Evolutionary conservation across 352 stramenopile genomes (phyloP), one percentile per base, ranked within the genome.

Genomic region (Globisporangium uncinulatum): DNA sequence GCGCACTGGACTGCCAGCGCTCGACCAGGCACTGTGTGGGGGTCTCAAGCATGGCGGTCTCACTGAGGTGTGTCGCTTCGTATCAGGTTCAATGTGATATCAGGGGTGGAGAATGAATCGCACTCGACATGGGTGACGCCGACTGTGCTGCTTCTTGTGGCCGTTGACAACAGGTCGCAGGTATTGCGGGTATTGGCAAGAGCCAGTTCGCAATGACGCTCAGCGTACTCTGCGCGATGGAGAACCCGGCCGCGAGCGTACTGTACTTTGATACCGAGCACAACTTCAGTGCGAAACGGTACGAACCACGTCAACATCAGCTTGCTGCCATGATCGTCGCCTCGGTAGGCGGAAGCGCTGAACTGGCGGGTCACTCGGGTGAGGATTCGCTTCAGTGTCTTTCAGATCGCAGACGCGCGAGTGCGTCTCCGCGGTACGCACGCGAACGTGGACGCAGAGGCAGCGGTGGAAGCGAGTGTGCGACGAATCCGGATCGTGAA

Each of bases 181-280:
- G 84, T 0, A 70, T 79, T n/a, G 66, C 78, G 34, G 79, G 70
- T 7, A 87, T 92, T 32, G 84, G 84, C 43, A 94, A 94, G 61
- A 86, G 72, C 45, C 84, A 94, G 62, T 54, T 76, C 19, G 73
- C 69, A 17, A 88, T 92, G 79, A 87, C 77, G n/a, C 66, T 94
- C 29, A 76, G 80, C 3, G 80, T 90, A 43, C 62, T 74, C 14
- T 92, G 80, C 48, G 73, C 74, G 7, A 61, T 87, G 51, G 76
- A 92, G 55, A 86, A 91, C 57, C 70, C 70, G 5, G 62, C 83
- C 5, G 65, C 69, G 15, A 62, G 54, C 0, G 71, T 92, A 20
- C 48, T 94, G 51, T 94, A 83, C 58, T 75, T 91, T 46, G 81
- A 94, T 47, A 73, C 70, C 4, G 81, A 88, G 45, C 74, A 80